These are phyloP conservation scores for Plasmodium billcollinsi DNA, from an alignment of 169 alveolate genomes.

Conservation along the genomic window DNA sequence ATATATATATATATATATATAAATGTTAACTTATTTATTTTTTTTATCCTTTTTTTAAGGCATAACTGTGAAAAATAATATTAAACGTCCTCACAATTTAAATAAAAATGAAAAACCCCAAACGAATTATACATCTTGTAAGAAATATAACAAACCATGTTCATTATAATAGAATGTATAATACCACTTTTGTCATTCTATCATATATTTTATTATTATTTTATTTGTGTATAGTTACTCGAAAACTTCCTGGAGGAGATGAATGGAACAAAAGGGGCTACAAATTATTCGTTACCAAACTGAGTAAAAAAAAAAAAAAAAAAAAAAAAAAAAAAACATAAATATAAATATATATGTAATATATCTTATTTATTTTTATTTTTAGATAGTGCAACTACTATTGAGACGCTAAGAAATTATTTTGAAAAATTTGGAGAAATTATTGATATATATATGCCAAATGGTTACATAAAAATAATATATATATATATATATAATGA, in stretches of 20 bases:
- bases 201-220: not conserved
- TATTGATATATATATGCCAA: slow-evolving; percentile 69
- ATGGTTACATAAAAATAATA: slow-evolving; percentile 5
- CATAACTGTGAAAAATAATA: slow-evolving; percentile 15
- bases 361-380: not conserved
- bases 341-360: not conserved
- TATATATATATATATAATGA: not conserved
- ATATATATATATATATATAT: not conserved
- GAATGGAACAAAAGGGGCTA: slow-evolving; percentile 71
- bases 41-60: not conserved
- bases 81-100: slow-evolving; percentile 12
- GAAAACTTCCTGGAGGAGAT: slow-evolving; percentile 52
- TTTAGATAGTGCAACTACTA: slow-evolving; percentile 66
- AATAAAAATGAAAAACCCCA: not conserved
- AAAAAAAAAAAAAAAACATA: not conserved
- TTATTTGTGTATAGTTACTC: slow-evolving; percentile 12
- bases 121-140: slow-evolving; percentile 13
- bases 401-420: slow-evolving; percentile 47
- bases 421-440: slow-evolving; percentile 58
- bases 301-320: slow-evolving; percentile 9
- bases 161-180: too few species aligned
- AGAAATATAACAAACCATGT: not conserved
- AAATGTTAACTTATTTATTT: not conserved
- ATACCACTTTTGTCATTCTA: not conserved
- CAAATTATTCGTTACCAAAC: slow-evolving; percentile 58